Evolutionary conservation across 345 rosid species (phyloP).

Genomic region (Aegle marmelos): DNA sequence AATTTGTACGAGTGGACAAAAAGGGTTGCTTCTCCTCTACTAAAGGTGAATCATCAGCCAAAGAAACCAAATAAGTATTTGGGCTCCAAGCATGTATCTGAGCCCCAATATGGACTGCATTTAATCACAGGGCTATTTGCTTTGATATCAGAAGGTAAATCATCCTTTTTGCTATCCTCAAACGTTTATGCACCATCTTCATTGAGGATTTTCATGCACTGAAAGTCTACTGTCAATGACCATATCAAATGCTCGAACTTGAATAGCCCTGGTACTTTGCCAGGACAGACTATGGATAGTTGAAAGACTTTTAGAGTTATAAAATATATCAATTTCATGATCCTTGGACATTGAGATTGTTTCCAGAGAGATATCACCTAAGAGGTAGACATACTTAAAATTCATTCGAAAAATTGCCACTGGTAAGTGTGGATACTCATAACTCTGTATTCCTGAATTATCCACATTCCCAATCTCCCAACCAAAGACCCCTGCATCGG

Average conservation of each 20-base stretch:
- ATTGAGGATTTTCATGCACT: constrained; percentile 15
- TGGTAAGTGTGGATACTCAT: constrained; percentile 17
- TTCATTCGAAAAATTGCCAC: constrained; percentile 11
- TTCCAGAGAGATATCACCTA: constrained; percentile 7
- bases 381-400: constrained; percentile 3
- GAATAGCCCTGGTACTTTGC: constrained; percentile 16
- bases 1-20: constrained; percentile 21
- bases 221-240: constrained; percentile 10
- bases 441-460: constrained; percentile 22
- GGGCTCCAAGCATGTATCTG: constrained; percentile 18
- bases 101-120: constrained; percentile 15
- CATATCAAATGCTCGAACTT: constrained; percentile 21
- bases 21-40: constrained; percentile 23
- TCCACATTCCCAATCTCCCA: constrained; percentile 29
- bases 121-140: constrained; percentile 22
- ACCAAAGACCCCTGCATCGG: constrained; percentile 19
- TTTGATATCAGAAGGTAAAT: constrained; percentile 24
- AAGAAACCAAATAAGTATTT: constrained; percentile 18
- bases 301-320: constrained; percentile 6
- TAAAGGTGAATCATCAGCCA: constrained; percentile 19
- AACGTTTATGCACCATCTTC: constrained; percentile 10
- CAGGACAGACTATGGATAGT: not conserved
- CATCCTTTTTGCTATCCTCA: constrained; percentile 31
- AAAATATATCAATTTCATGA: not conserved
- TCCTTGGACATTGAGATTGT: constrained; percentile 14